phyloP scores from a whole-genome alignment of 139 green algal genomes.

The Coelastrella sp. region DNA sequence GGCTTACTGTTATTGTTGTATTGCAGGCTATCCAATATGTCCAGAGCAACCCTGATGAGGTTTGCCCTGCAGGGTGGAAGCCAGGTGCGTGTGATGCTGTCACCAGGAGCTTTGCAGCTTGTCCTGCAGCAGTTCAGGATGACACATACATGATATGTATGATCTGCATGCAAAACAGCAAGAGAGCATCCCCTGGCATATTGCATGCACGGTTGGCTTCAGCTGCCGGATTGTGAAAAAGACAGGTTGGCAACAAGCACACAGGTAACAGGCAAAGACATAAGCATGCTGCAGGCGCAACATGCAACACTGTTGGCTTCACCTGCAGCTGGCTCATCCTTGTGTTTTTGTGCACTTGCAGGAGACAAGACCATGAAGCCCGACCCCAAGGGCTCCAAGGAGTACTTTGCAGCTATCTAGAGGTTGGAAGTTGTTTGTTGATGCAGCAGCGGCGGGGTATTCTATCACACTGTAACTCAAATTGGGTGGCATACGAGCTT shows the following conservation, averaged over 20 bases:
- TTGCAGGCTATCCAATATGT: slow-evolving; percentile 93
- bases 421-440: neutral
- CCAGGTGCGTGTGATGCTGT: slow-evolving; percentile 64
- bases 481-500: too few species aligned
- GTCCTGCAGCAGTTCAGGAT: neutral
- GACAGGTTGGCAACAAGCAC: too few species aligned
- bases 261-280: too few species aligned
- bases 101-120: neutral
- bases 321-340: neutral
- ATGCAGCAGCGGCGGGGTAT: neutral
- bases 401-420: slow-evolving; percentile 49
- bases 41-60: slow-evolving; percentile 90
- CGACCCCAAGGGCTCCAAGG: slow-evolving; percentile 70
- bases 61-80: slow-evolving; percentile 97
- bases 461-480: neutral
- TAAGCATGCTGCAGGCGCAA: too few species aligned
- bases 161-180: too few species aligned
- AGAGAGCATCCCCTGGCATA: too few species aligned
- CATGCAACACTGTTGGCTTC: neutral
- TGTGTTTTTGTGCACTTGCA: neutral
- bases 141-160: neutral
- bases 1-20: neutral
- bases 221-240: too few species aligned
- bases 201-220: neutral
- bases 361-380: slow-evolving; percentile 92